A percentile compares a stretch with the other conserved stretches of the same genome.
These are phyloP conservation scores for Blastobotrys capitulatus DNA, from an alignment of 1,139 yeast species.

Conservation along the genomic window DNA sequence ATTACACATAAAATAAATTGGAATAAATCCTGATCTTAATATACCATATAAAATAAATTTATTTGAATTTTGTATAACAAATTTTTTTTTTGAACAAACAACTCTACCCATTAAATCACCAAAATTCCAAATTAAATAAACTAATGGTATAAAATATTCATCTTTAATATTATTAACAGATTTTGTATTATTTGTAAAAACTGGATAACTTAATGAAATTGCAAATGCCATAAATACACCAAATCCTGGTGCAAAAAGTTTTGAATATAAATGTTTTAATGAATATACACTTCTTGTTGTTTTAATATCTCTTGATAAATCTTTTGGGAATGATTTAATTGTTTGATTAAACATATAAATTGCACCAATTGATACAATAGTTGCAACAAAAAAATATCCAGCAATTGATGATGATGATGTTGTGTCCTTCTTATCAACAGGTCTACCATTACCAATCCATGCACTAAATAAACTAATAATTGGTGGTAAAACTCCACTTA, in stretches of 20 bases:
- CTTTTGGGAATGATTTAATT: not conserved
- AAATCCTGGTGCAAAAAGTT: conserved; percentile 56
- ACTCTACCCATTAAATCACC: conserved; percentile 84
- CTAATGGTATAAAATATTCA: conserved; percentile 61
- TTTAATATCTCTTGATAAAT: not conserved
- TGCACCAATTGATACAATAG: conserved; percentile 52
- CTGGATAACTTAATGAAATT: conserved; percentile 80
- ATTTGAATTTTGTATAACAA: conserved; percentile 16
- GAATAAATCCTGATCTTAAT: conserved; percentile 49
- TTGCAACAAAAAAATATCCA: conserved; percentile 62
- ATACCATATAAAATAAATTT: conserved; percentile 20
- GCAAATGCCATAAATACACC: conserved; percentile 72
- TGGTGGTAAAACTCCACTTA: conserved; percentile 89
- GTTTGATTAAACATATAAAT: conserved; percentile 24
- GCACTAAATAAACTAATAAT: conserved; percentile 60
- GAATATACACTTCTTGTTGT: conserved; percentile 35
- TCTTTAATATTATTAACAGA: conserved; percentile 47
- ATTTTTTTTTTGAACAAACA: conserved; percentile 46
- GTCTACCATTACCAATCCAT: conserved; percentile 34
- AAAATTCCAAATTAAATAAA: conserved; percentile 77
- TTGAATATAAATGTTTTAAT: conserved; percentile 47
- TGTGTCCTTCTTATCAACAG: conserved; percentile 16
- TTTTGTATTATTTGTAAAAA: conserved; percentile 71
- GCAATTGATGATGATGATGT: not conserved
- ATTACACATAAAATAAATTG: conserved; percentile 48